Evolutionary conservation across 345 rosid species (phyloP), one percentile per base, ranked within the genome.

Genomic region (Camelina neglecta): DNA sequence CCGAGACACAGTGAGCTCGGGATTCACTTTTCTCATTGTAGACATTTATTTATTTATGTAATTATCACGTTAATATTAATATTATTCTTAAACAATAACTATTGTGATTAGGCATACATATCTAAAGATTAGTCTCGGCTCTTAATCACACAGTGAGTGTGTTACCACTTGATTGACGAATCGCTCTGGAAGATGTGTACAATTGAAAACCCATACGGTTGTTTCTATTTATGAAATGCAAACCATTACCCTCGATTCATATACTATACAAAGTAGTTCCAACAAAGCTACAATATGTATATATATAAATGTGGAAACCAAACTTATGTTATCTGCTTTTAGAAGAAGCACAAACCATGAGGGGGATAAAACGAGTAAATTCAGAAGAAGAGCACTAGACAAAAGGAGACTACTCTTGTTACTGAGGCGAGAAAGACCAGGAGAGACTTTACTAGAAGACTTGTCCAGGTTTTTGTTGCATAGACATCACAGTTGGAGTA

Each of bases 401-500:
- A 69, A 76, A 76, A 61, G 72, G 66, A 33, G 70, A 44, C 70
- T 69, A 76, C 64, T 62, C 69, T 70, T 63, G 71, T 56, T 63
- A 64, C 47, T 41, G 18, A 10, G 50, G 65, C n/a, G 54, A 29
- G 63, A 20, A 41, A 24, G 44, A 44, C 8, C 11, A 57, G 51
- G 31, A 24, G 53, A 54, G 7, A n/a, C 36, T 67, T 59, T 67
- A 67, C 21, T 45, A 0, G 33, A 66, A 5, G 60, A 44, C 18
- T 66, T 51, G 49, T 70, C 73, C 65, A 63, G 49, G 54, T 63
- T 29, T 24, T 24, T 41, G 69, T 24, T 72, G 38, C 77, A 72
- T 13, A 73, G 12, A 68, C 38, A 26, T 90, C 83, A 93, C 74
- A 89, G 93, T 75, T 96, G 98, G 67, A 96, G 97, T 76, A 96